Conservation (phyloP, 768 basidiomycete genomes). For the Myochromella boudieri region DNA sequence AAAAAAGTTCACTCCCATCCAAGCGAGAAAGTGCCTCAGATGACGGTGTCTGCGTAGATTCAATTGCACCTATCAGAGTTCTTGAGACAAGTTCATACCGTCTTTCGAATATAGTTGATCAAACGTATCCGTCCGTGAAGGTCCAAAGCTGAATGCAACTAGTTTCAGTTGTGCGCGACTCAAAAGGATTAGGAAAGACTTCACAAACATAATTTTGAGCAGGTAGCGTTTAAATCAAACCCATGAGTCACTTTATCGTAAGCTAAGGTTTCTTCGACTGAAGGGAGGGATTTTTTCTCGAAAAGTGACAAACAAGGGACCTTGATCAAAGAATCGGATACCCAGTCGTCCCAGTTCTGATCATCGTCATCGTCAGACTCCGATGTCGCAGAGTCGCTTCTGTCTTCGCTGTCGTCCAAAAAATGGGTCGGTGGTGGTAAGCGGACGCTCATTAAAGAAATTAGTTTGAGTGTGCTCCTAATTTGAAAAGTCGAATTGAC, state of each 20-base stretch:
- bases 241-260: slow-evolving; percentile 62
- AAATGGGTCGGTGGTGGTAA: slow-evolving; percentile 30
- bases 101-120: slow-evolving; percentile 84
- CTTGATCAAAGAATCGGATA: slow-evolving; percentile 59
- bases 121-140: slow-evolving; percentile 77
- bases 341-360: slow-evolving; percentile 79
- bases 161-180: background rate
- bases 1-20: slow-evolving; percentile 59
- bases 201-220: slow-evolving; percentile 54
- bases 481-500: background rate
- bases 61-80: slow-evolving; percentile 7
- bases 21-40: slow-evolving; percentile 44
- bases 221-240: slow-evolving; percentile 59
- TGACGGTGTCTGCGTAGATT: slow-evolving; percentile 47
- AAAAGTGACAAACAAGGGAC: slow-evolving; percentile 73
- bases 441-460: slow-evolving; percentile 36
- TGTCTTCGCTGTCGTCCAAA: slow-evolving; percentile 20
- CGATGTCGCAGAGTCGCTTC: slow-evolving; percentile 26
- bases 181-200: background rate
- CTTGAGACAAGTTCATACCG: slow-evolving; percentile 38
- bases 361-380: slow-evolving; percentile 45
- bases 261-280: slow-evolving; percentile 55
- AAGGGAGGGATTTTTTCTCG: slow-evolving; percentile 60
- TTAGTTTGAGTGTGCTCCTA: background rate
- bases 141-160: slow-evolving; percentile 57